Evolutionary conservation across 768 basidiomycete species (phyloP), one percentile per base, ranked within the genome.

Genomic region (Panaeolus cyanescens): DNA sequence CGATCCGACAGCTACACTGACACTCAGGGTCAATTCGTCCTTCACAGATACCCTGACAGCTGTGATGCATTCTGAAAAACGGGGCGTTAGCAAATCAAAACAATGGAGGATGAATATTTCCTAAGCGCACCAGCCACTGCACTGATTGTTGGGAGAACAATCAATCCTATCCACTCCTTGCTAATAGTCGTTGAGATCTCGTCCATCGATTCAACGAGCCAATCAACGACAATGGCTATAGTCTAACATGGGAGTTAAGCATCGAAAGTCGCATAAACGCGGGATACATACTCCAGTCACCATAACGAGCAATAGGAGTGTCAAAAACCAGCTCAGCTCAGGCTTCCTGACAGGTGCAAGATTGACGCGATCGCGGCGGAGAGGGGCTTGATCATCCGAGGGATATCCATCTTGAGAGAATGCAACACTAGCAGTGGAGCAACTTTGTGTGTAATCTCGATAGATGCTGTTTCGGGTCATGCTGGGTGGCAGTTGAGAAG

Each of bases 1-100:
- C 17, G 89, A 89, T 25, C 92, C 90, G 37, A 93, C 89, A 17
- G 93, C 91, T 19, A 95, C 91, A 45, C 91, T 90, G 61, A 95
- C 84, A 60, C 91, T 92, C 17, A 96, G 82, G 56, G 90, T 88
- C 39, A 96, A 79, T 70, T 93, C 91, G 68, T 89, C 87, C 74
- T 90, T 88, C 55, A 92, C 89, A 0, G 95, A 93, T n/a, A 93
- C 92, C 34, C 89, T 93, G 63, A 97, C 84, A 10, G 94, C 93
- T 5, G 92, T 96, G 59, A 95, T 85, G 65, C 93, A 94, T 75
- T 97, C 95, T 85, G 72, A 64, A 65, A 42, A 67, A 31, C 22
- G 39, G 30, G 50, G 31, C 20, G 50, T 12, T 42, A 20, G 13
- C 22, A 31, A 39, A 20, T 19, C 31, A 19, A 34, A 50, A 7